Percentiles rank a stretch among this genome's conserved stretches.
phyloP scores from a whole-genome alignment of 495 filamentous ascomycete genomes.

The Aspergillus steynii region DNA sequence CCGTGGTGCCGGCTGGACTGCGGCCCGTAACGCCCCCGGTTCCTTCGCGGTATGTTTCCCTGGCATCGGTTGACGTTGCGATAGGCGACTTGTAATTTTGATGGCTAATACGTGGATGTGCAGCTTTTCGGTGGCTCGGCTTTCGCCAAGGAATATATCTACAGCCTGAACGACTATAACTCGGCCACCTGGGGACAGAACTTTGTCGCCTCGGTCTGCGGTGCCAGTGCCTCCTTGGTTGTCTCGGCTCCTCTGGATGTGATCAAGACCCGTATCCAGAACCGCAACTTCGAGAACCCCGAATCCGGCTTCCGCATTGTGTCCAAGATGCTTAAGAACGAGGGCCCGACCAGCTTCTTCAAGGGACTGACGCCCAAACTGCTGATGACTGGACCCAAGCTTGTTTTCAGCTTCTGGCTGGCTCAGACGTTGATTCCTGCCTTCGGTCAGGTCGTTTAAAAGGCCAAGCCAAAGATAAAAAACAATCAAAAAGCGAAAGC shows the following conservation, averaged over 20 bases:
- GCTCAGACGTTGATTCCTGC: conserved; percentile 88
- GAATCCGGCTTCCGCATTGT: conserved; percentile 90
- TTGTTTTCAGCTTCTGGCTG: conserved; percentile 99
- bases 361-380: conserved; percentile 97
- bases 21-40: conserved; percentile 93
- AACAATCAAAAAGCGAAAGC: conserved; percentile 11
- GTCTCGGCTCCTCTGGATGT: conserved; percentile 96
- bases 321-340: conserved; percentile 85
- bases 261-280: conserved; percentile 99
- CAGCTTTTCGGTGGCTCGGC: conserved; percentile 97
- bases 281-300: conserved; percentile 97
- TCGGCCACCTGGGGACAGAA: conserved; percentile 92
- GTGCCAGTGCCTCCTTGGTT: conserved; percentile 86
- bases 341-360: conserved; percentile 87
- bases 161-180: conserved; percentile 88
- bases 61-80: not conserved
- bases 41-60: conserved; percentile 83
- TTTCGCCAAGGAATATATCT: conserved; percentile 97
- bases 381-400: conserved; percentile 96
- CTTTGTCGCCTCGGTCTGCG: conserved; percentile 93
- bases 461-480: conserved; percentile 22
- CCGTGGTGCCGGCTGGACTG: conserved; percentile 96
- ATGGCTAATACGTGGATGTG: conserved; percentile 17
- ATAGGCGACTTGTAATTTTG: conserved; percentile 1
- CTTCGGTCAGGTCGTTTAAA: conserved; percentile 61